Evolutionary conservation across 78 protist species (phyloP).

Genomic region (Dictyostelium intermedium): DNA sequence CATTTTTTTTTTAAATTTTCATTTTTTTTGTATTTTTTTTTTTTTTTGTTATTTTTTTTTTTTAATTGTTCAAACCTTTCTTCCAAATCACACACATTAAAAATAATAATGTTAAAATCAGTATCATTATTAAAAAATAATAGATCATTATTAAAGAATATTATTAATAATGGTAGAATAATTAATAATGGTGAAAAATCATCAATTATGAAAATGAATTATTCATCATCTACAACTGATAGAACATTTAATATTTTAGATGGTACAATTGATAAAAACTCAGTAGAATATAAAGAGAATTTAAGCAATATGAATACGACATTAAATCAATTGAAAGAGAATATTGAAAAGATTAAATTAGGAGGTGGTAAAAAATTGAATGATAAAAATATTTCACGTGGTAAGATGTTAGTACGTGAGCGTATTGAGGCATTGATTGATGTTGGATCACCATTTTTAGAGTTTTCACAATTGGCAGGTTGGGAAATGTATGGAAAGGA

Average conservation of each 20-base stretch:
- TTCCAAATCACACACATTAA: neutral
- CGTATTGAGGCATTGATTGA: constrained; percentile 90
- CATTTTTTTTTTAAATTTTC: neutral
- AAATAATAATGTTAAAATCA: neutral
- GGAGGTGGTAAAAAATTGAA: constrained; percentile 86
- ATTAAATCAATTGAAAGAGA: constrained; percentile 15
- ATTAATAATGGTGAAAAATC: neutral
- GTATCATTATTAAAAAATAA: neutral
- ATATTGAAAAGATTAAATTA: constrained; percentile 55
- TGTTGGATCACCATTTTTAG: constrained; percentile 95
- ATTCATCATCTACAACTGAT: constrained; percentile 30
- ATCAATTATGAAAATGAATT: neutral
- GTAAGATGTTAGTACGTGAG: constrained; percentile 93
- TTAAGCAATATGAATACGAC: constrained; percentile 43
- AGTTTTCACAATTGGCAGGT: constrained; percentile 95
- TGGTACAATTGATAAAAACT: constrained; percentile 66
- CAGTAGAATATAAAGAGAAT: constrained; percentile 62
- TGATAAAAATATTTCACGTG: constrained; percentile 81
- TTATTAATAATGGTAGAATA: neutral
- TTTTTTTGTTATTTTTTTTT: neutral
- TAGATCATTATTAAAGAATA: neutral
- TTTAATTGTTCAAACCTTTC: neutral
- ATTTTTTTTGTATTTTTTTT: neutral
- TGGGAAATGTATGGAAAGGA: constrained; percentile 89
- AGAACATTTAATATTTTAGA: constrained; percentile 61